These are phyloP conservation scores for Fusarium keratoplasticum DNA, from an alignment of 2,329 filamentous ascomycete species.

Conservation along the genomic window DNA sequence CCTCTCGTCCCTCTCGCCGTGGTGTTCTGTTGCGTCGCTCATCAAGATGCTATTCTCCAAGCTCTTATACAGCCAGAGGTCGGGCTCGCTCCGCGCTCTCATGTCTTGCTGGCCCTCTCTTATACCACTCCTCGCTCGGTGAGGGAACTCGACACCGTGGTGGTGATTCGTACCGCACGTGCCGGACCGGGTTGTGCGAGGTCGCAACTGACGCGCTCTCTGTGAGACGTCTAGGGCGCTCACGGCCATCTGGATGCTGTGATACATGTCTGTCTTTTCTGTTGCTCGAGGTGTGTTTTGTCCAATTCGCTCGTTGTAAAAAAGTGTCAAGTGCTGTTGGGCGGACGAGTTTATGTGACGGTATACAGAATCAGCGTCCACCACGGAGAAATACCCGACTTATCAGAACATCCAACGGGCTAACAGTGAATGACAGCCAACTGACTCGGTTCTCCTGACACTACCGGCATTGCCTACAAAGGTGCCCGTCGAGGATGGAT, in stretches of 20 bases:
- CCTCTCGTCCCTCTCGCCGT: neutral
- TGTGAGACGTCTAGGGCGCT: constrained; percentile 31
- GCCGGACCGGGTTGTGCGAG: constrained; percentile 27
- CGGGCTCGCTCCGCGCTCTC: neutral
- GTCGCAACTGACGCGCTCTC: constrained; percentile 20
- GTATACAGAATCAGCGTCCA: neutral
- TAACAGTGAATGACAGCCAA: neutral
- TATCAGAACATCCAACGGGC: neutral
- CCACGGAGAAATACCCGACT: neutral
- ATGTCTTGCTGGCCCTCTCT: constrained; percentile 25
- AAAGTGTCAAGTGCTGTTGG: constrained; percentile 2
- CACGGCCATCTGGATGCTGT: constrained; percentile 25
- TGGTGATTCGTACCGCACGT: constrained; percentile 37
- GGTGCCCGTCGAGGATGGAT: constrained; percentile 7
- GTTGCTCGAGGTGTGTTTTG: neutral
- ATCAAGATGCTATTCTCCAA: constrained; percentile 8
- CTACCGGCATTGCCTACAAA: neutral
- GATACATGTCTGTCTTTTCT: constrained; percentile 22
- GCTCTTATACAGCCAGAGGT: constrained; percentile 14
- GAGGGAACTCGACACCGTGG: constrained; percentile 11
- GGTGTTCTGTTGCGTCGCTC: constrained; percentile 2
- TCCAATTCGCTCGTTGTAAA: neutral
- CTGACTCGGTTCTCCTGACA: constrained; percentile 6
- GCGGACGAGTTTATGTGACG: neutral
- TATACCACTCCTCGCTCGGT: constrained; percentile 28